Evolutionary conservation across 495 filamentous ascomycete species (phyloP), one percentile per base, ranked within the genome.

Genomic region (Viridothelium virens): DNA sequence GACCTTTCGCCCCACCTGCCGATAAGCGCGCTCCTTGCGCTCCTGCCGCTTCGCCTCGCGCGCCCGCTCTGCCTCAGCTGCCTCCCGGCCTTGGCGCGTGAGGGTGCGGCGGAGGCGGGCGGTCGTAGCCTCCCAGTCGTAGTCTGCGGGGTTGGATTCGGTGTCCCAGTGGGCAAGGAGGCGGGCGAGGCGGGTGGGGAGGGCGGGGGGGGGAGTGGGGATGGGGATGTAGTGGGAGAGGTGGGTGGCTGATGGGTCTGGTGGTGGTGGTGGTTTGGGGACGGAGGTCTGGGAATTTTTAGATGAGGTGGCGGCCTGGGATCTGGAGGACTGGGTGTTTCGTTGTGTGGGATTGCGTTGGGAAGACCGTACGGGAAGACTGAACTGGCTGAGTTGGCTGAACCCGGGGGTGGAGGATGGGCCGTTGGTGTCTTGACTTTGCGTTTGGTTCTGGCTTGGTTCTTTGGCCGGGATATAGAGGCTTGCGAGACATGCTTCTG

Each of bases 401-500:
- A 31, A 10, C 5, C 31, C 18, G 7, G 53, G 53, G 10, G 48
- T 53, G 5, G 48, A 18, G 25, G 48, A 53, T 53, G 9, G 48
- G 25, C n/a, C n/a, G 18, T 36, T 18, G 5, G 5, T 5, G 7
- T 36, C 5, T 59, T 7, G 5, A 1, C 36, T 14, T 18, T 59
- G 53, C 6, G 3, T 36, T 36, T 33, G 25, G 3, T 59, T 7
- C 31, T 33, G 53, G 36, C 31, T 36, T 14, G 31, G 14, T 9
- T 36, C 53, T 33, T 36, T 36, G 31, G 11, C 18, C 0, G n/a
- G 5, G 25, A 18, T 18, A 53, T 53, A 53, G 7, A 59, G n/a
- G 38, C 65, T 67, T 16, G 72, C 68, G 31, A 74, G 62, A 7
- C 67, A 59, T n/a, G 69, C 33, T 36, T 74, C 71, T 7, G 71